Conservation (phyloP, 805 yeast species). For the Yueomyces sinensis region DNA sequence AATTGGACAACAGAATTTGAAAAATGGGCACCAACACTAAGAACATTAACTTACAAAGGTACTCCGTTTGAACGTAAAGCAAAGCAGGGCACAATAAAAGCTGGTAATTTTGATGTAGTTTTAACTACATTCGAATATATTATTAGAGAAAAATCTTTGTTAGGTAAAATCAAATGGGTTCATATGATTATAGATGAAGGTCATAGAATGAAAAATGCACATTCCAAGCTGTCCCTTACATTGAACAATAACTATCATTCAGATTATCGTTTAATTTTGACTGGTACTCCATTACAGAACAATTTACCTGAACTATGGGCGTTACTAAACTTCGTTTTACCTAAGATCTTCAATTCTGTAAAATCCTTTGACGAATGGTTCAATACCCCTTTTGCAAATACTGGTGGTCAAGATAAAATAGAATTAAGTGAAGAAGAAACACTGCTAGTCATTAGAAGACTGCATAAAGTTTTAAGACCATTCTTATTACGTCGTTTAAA, state of each 20-base stretch:
- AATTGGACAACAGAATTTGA: slow-evolving; percentile 81
- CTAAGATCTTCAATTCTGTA: slow-evolving; percentile 74
- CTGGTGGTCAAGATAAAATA: slow-evolving; percentile 70
- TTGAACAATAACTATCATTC: slow-evolving; percentile 61
- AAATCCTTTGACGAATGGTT: slow-evolving; percentile 86
- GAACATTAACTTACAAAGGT: slow-evolving; percentile 65
- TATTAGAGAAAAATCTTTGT: slow-evolving; percentile 59
- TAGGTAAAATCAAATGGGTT: slow-evolving; percentile 60
- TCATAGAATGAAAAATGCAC: slow-evolving; percentile 74
- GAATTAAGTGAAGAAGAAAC: slow-evolving; percentile 81
- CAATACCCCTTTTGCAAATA: slow-evolving; percentile 76
- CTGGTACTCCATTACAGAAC: slow-evolving; percentile 83
- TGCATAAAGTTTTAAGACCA: slow-evolving; percentile 78
- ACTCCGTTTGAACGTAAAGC: slow-evolving; percentile 58
- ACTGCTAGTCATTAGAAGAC: slow-evolving; percentile 65
- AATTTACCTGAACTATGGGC: slow-evolving; percentile 84
- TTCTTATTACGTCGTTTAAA: slow-evolving; percentile 73
- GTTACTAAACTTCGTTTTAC: slow-evolving; percentile 64
- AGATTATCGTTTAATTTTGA: slow-evolving; percentile 63
- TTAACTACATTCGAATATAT: slow-evolving; percentile 76
- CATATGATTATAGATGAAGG: slow-evolving; percentile 90
- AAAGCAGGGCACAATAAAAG: slow-evolving; percentile 48
- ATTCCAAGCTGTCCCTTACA: slow-evolving; percentile 60
- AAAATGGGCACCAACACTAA: slow-evolving; percentile 77
- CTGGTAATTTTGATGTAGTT: slow-evolving; percentile 62